Evolutionary conservation across 2,329 filamentous ascomycete genomes (phyloP).

Genomic region (Fusarium continuum): DNA sequence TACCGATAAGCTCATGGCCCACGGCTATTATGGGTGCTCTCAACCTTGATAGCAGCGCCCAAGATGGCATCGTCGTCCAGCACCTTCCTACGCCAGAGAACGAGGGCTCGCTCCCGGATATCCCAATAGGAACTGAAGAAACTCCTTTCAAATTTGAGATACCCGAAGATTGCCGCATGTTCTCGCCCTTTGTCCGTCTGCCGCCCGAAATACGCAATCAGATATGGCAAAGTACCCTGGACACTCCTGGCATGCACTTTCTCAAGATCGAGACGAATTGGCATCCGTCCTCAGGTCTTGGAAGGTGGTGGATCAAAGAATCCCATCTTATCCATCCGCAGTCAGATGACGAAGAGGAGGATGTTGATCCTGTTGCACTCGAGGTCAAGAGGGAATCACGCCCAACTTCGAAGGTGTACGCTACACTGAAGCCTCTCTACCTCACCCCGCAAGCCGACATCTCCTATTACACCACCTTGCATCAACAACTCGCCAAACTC

Average conservation of each 20-base stretch:
- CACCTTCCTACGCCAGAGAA: neutral
- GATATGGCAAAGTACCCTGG: constrained; percentile 48
- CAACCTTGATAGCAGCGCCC: constrained; percentile 11
- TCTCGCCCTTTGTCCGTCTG: constrained; percentile 46
- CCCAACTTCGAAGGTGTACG: constrained; percentile 26
- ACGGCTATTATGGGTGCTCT: constrained; percentile 31
- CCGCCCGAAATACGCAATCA: constrained; percentile 49
- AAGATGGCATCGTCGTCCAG: neutral
- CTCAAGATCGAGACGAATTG: constrained; percentile 43
- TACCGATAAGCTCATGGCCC: constrained; percentile 35
- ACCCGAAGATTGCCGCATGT: constrained; percentile 45
- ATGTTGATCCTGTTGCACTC: constrained; percentile 35
- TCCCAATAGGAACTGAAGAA: neutral
- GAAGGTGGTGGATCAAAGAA: constrained; percentile 39
- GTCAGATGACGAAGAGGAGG: constrained; percentile 23
- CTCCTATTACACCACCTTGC: constrained; percentile 46
- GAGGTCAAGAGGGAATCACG: constrained; percentile 39
- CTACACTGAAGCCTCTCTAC: constrained; percentile 41
- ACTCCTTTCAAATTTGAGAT: constrained; percentile 45
- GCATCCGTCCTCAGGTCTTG: constrained; percentile 10
- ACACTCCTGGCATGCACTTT: constrained; percentile 50
- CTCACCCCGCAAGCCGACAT: constrained; percentile 45
- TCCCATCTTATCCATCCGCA: neutral
- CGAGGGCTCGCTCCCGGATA: neutral
- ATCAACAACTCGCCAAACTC: constrained; percentile 43